phyloP scores from a whole-genome alignment of 495 filamentous ascomycete genomes.

The Parmelia sp. region DNA sequence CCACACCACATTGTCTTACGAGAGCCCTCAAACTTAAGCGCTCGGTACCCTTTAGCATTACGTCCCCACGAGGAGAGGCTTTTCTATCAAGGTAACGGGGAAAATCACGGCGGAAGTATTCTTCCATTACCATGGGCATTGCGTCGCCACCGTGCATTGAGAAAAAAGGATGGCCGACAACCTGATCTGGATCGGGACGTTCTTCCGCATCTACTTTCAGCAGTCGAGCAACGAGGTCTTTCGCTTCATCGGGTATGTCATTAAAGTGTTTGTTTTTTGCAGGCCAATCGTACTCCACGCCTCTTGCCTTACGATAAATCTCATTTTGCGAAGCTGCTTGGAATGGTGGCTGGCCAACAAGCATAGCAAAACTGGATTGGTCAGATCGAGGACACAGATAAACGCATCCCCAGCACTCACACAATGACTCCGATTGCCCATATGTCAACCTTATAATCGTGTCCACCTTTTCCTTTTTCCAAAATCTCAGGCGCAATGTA shows the following conservation, averaged over 20 bases:
- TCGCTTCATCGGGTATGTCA: slow-evolving; percentile 56
- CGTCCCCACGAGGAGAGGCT: slow-evolving; percentile 42
- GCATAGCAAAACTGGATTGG: slow-evolving; percentile 68
- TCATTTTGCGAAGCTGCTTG: slow-evolving; percentile 80
- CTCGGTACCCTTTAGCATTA: slow-evolving; percentile 39
- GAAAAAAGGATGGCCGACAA: slow-evolving; percentile 80
- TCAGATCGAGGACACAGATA: slow-evolving; percentile 17
- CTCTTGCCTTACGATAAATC: slow-evolving; percentile 71
- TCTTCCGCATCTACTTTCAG: slow-evolving; percentile 65
- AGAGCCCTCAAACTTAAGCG: slow-evolving; percentile 44
- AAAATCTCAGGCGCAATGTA: slow-evolving; percentile 98
- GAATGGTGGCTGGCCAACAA: slow-evolving; percentile 83
- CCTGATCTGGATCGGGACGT: slow-evolving; percentile 70
- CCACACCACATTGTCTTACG: slow-evolving; percentile 48
- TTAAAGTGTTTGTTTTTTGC: slow-evolving; percentile 40
- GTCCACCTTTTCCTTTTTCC: slow-evolving; percentile 76
- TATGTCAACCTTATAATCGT: slow-evolving; percentile 89
- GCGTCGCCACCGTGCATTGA: slow-evolving; percentile 49
- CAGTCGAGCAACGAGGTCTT: slow-evolving; percentile 68
- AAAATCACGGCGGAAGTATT: slow-evolving; percentile 36
- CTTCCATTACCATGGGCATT: slow-evolving; percentile 44
- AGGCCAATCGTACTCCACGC: slow-evolving; percentile 71
- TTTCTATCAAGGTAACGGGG: slow-evolving; percentile 41
- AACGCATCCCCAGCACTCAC: slow-evolving; percentile 41
- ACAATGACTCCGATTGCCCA: slow-evolving; percentile 97